Conservation (phyloP, 805 yeast species). For the Hanseniaspora meyeri region DNA sequence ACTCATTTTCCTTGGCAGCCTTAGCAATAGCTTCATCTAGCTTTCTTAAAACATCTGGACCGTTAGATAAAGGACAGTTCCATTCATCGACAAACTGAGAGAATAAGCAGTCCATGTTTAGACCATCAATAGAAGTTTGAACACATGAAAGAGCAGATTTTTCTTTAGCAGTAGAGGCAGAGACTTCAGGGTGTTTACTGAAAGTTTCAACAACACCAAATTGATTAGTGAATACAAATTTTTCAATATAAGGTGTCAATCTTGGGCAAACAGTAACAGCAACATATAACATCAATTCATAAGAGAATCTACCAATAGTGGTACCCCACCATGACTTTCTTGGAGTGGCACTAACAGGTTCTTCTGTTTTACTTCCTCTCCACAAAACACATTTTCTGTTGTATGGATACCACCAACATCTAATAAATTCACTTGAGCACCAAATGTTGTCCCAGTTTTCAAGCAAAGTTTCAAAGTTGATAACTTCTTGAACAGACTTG, state of each 20-base stretch:
- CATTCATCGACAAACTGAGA: conserved; percentile 92
- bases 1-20: conserved; percentile 51
- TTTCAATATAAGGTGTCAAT: conserved; percentile 74
- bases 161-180: neutral
- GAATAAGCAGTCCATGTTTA: conserved; percentile 91
- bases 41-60: conserved; percentile 57
- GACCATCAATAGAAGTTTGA: conserved; percentile 69
- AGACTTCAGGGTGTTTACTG: conserved; percentile 36
- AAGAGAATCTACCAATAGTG: conserved; percentile 59
- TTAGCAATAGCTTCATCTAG: conserved; percentile 47
- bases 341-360: conserved; percentile 45
- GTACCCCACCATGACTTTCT: conserved; percentile 80
- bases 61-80: conserved; percentile 81
- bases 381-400: conserved; percentile 73
- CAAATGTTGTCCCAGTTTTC: conserved; percentile 66
- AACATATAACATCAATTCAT: conserved; percentile 67
- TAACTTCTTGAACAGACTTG: conserved; percentile 68
- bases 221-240: conserved; percentile 72
- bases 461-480: conserved; percentile 61
- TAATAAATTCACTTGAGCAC: conserved; percentile 79
- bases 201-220: conserved; percentile 63
- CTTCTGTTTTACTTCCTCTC: conserved; percentile 72
- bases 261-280: conserved; percentile 63
- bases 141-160: conserved; percentile 37
- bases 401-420: conserved; percentile 98